phyloP scores from a whole-genome alignment of 2,329 filamentous ascomycete species.

The Colletotrichum liaoningense region DNA sequence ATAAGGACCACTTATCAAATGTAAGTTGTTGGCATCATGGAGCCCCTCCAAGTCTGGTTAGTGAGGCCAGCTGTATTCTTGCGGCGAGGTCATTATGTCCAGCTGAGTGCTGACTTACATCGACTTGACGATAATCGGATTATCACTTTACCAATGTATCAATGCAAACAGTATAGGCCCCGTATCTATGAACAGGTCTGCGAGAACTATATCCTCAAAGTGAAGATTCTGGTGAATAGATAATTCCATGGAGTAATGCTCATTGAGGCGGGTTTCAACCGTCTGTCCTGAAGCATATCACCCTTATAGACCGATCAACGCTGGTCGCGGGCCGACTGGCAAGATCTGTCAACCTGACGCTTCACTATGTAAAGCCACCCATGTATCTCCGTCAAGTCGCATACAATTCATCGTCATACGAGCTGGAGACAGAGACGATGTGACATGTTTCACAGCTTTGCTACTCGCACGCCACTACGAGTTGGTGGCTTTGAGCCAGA shows the following conservation, averaged over 20 bases:
- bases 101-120: background rate
- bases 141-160: background rate
- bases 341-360: no score
- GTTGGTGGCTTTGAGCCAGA: background rate
- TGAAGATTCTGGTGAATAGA: background rate
- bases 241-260: no score
- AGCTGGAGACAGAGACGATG: background rate
- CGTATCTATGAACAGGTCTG: background rate
- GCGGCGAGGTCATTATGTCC: background rate
- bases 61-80: background rate
- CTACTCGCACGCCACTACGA: background rate
- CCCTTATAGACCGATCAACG: no score
- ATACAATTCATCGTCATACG: background rate
- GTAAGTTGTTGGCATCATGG: background rate
- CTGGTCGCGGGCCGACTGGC: no score
- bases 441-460: background rate
- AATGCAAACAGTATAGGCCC: background rate
- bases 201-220: background rate
- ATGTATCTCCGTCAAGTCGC: background rate
- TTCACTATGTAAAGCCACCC: no score
- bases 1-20: no score
- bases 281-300: no score
- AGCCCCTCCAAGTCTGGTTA: background rate
- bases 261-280: no score
- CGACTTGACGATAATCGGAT: background rate